Evolutionary conservation across 306 rosid species (phyloP).

Genomic region (Malus sylvestris): DNA sequence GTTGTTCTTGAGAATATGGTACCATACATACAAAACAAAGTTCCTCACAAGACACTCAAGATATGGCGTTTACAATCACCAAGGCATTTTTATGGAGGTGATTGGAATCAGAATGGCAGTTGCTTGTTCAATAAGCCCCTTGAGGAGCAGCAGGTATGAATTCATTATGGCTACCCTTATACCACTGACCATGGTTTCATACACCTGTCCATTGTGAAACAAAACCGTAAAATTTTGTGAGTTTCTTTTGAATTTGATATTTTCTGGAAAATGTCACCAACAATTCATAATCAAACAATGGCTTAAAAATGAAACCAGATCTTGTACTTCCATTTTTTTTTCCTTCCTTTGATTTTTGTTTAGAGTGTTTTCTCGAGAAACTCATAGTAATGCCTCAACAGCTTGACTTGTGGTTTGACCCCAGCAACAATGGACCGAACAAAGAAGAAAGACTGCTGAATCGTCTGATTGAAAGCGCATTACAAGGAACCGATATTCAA

Average conservation of each 20-base stretch:
- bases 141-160: constrained; percentile 58
- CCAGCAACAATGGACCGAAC: constrained; percentile 76
- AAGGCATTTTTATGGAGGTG: constrained; percentile 84
- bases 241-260: background rate
- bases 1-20: constrained; percentile 55
- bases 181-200: background rate
- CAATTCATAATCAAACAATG: background rate
- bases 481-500: constrained; percentile 48
- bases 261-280: background rate
- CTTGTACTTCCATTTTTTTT: background rate
- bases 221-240: background rate
- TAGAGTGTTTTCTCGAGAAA: constrained; percentile 5
- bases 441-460: constrained; percentile 72
- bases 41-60: constrained; percentile 57
- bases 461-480: constrained; percentile 42
- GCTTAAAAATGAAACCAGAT: background rate
- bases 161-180: constrained; percentile 5
- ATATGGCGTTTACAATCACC: constrained; percentile 89
- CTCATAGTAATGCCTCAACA: constrained; percentile 44
- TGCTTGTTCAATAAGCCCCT: constrained; percentile 78
- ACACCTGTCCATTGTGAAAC: background rate
- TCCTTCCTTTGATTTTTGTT: background rate
- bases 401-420: constrained; percentile 84
- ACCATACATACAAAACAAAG: constrained; percentile 44
- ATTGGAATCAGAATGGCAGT: constrained; percentile 92